Conservation (phyloP, 352 stramenopile genomes). For the Phytophthora pinifolia region DNA sequence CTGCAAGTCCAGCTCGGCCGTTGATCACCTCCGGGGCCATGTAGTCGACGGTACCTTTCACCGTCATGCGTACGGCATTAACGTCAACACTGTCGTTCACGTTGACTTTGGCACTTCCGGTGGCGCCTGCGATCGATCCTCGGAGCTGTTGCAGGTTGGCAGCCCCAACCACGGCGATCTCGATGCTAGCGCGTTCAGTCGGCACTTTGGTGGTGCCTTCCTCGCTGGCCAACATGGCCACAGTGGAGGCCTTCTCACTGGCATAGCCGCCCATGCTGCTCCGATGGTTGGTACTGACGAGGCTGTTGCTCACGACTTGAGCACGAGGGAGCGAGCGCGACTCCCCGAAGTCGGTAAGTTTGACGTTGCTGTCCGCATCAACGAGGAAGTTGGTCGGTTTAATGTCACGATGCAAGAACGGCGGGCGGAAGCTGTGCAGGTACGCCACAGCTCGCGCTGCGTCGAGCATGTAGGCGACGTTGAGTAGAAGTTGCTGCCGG, state of each 20-base stretch:
- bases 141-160: constrained; percentile 34
- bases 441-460: constrained; percentile 68
- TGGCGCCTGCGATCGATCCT: constrained; percentile 18
- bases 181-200: constrained; percentile 21
- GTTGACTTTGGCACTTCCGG: constrained; percentile 3
- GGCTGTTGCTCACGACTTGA: constrained; percentile 33
- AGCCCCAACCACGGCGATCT: constrained; percentile 35
- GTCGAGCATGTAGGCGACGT: constrained; percentile 65
- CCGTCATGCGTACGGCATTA: constrained; percentile 42
- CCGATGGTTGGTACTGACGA: constrained; percentile 14
- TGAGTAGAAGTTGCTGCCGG: constrained; percentile 57
- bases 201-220: constrained; percentile 8
- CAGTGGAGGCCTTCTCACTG: constrained; percentile 27
- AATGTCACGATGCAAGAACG: constrained; percentile 80
- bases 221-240: constrained; percentile 29
- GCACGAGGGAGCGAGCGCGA: constrained; percentile 47
- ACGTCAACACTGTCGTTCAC: constrained; percentile 20
- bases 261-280: constrained; percentile 9
- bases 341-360: constrained; percentile 77
- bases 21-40: constrained; percentile 85
- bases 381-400: constrained; percentile 79
- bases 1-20: constrained; percentile 42
- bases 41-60: constrained; percentile 75
- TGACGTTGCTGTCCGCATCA: constrained; percentile 52
- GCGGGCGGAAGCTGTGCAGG: constrained; percentile 69